Evolutionary conservation across 2,329 filamentous ascomycete species (phyloP), one percentile per base, ranked within the genome.

Genomic region (Xylaria sp.): DNA sequence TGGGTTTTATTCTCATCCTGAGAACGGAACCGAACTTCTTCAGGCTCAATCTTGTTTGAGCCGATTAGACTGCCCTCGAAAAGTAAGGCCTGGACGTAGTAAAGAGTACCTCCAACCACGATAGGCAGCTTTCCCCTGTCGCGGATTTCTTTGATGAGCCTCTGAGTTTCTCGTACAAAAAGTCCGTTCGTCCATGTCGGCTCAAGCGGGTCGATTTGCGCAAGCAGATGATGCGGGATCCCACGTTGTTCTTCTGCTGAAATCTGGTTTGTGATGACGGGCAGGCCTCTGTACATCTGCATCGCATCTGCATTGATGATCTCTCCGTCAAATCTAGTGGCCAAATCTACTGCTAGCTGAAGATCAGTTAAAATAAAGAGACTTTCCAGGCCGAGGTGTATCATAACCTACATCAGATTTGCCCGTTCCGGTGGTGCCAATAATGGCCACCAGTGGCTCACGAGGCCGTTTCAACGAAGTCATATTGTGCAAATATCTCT

Each of bases 221-320:
- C 92, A 23, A 99, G 84, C 3, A 99, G 80, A 75, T 99, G 94
- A 73, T 99, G 95, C 3, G 90, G 90, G 10, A 99, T 82, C 9
- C 90, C 91, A 63, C 89, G 85, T 71, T 88, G 88, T 74, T 98
- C 94, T 19, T 87, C 83, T 0, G 73, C 54, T 0, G 91, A 86
- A 60, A 98, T 90, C 74, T 98, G 96, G 76, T 99, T 99, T 25
- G 95, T 99, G 69, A 98, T 94, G 66, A 98, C 89, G 4, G 95
- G 93, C 43, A 99, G 80, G 2, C 95, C 95, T 54, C 86, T 85
- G 76, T 99, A 99, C 78, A 99, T 88, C 75, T 99, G 95, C 93
- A 99, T 97, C 38, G 95, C 95, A 81, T 99, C 95, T 47, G 92
- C 92, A 74, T 99, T 99, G 78, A 99, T 93, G 54, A 99, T 86